Evolutionary conservation across 106 monocot genomes (phyloP), one percentile per base, ranked within the genome.

Genomic region (Dendrobium huoshanense): DNA sequence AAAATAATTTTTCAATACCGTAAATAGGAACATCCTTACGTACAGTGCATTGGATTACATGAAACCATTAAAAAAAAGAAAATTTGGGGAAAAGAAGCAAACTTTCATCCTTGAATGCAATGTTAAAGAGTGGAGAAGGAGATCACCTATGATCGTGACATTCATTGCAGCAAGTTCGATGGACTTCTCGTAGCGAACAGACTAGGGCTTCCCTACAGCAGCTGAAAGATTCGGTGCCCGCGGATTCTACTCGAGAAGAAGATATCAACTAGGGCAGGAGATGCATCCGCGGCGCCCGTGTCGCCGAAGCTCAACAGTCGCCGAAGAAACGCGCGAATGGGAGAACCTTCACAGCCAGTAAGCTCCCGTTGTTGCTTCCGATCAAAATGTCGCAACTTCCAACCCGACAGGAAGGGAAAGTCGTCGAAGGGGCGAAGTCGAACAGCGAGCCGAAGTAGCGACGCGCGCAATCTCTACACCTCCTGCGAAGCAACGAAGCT

Each of bases 91-190:
- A 74, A 74, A 74, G 19, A 44, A 74, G 20, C 4, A 7, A 44
- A 76, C 49, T 76, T 76, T 25, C 10, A 2, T 48, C 27, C 27
- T 76, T 9, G 25, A 51, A 11, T 45, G 27, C 17, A 27, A 27
- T 41, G 49, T 9, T 10, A 11, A 48, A 13, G 9, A 25, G 76
- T 1, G 20, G 18, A 44, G 20, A 7, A 76, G 9, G 5, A 41
- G 47, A 76, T 49, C 45, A 76, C 76, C 76, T 76, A 76, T 51
- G 49, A 76, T 76, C 76, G 76, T 76, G 25, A 76, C 76, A 76
- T 76, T 76, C 76, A 76, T 76, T 2, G 49, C 76, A 49, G 24
- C 40, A 27, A 76, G 76, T 41, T 76, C 15, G 76, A 74, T 44
- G 22, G 37, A 37, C 70, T 70, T 70, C 43, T 44, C 20, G 20